A percentile compares a stretch with the other conserved stretches of the same genome.
Conservation (phyloP, 108 stramenopile genomes). For the Conticribra weissflogii region DNA sequence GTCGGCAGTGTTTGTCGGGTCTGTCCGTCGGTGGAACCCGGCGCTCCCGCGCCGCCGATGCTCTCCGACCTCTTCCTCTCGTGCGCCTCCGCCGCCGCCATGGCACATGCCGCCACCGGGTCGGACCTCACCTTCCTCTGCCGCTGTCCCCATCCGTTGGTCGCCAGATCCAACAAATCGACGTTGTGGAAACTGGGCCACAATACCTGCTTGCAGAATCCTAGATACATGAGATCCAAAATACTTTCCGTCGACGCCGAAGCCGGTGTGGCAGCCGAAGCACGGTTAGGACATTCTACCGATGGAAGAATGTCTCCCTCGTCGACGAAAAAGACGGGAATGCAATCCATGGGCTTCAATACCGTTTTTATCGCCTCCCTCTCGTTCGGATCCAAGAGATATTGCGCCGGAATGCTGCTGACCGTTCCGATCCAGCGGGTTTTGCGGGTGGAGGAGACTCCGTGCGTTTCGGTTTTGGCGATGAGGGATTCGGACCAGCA, state of each 20-base stretch:
- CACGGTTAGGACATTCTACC: background rate
- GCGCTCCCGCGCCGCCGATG: background rate
- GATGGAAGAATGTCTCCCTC: constrained; percentile 43
- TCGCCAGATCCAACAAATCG: constrained; percentile 84
- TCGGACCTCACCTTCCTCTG: constrained; percentile 35
- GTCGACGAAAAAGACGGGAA: constrained; percentile 89
- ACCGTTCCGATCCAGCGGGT: constrained; percentile 96
- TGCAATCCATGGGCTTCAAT: constrained; percentile 89
- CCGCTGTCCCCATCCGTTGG: constrained; percentile 59
- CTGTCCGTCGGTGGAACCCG: too few species aligned
- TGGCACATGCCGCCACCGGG: constrained; percentile 42
- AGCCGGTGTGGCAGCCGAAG: background rate
- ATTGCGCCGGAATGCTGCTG: constrained; percentile 58
- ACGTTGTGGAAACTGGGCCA: constrained; percentile 99
- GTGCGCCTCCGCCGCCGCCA: constrained; percentile 47
- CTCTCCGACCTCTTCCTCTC: constrained; percentile 41
- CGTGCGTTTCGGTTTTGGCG: constrained; percentile 85
- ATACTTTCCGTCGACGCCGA: constrained; percentile 6
- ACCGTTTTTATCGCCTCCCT: constrained; percentile 71
- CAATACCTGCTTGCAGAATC: constrained; percentile 97
- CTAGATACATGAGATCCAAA: constrained; percentile 85
- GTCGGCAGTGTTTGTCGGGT: too few species aligned
- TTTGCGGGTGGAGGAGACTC: constrained; percentile 67
- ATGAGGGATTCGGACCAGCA: constrained; percentile 95
- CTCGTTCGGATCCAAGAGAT: constrained; percentile 67